These are phyloP conservation scores for Eucalyptus globulus DNA, from an alignment of 345 rosid genomes.

Conservation along the genomic window DNA sequence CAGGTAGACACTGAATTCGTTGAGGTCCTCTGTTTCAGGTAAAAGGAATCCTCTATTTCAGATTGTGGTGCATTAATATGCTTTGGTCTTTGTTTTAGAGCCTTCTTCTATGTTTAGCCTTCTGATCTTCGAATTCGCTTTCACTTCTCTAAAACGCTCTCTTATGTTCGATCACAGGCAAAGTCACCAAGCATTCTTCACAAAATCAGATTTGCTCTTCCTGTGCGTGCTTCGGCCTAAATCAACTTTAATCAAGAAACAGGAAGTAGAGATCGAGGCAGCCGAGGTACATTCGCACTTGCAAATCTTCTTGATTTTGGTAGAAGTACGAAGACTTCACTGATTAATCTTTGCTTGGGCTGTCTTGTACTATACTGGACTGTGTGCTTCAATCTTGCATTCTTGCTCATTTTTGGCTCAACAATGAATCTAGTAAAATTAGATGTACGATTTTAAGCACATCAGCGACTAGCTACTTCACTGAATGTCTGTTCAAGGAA, in stretches of 20 bases:
- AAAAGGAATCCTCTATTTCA: not conserved
- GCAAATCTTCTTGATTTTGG: not conserved
- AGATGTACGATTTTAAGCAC: not conserved
- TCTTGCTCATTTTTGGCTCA: not conserved
- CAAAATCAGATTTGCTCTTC: not conserved
- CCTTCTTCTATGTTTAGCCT: not conserved
- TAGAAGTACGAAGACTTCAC: not conserved
- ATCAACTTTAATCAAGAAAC: not conserved
- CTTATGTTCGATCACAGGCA: not conserved
- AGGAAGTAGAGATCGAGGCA: not conserved
- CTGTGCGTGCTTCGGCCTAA: not conserved
- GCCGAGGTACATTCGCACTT: not conserved
- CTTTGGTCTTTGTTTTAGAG: not conserved
- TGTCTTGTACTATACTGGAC: not conserved
- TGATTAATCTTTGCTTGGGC: not conserved
- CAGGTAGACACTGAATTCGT: constrained; percentile 29
- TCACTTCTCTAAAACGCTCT: not conserved
- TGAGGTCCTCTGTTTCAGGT: constrained; percentile 30
- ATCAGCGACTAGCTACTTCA: not conserved
- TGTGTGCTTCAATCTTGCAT: not conserved
- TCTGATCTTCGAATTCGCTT: not conserved
- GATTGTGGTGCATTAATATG: too few relatives aligned
- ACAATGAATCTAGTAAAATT: not conserved
- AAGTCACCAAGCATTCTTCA: not conserved
- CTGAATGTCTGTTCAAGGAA: not conserved